Evolutionary conservation across 176 grass and related monocot genomes (phyloP).

Genomic region (Oryza australiensis): DNA sequence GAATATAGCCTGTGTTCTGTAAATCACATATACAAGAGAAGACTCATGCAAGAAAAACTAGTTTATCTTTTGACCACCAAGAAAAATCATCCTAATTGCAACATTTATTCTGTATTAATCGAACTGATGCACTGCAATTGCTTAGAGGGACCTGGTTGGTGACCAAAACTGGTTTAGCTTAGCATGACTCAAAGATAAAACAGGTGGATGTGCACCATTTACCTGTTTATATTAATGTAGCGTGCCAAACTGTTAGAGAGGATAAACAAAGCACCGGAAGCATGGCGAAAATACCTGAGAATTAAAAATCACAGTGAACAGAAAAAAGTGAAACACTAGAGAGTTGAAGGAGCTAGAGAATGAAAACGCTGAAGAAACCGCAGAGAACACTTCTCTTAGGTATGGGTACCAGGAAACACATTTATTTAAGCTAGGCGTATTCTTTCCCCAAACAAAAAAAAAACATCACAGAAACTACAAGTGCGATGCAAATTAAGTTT

Average conservation of each 20-base stretch:
- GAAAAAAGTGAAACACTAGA: not conserved
- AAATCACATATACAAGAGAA: conserved; percentile 3
- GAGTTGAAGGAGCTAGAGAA: not conserved
- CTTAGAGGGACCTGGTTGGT: not conserved
- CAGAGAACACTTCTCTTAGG: not conserved
- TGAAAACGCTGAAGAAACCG: not conserved
- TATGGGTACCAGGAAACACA: not conserved
- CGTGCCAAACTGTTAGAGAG: conserved; percentile 89
- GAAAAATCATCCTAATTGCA: not conserved
- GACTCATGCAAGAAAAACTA: not conserved
- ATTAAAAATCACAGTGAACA: conserved; percentile 7
- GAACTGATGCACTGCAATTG: not conserved
- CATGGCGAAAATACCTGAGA: conserved; percentile 96
- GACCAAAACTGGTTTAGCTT: conserved; percentile 6
- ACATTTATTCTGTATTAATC: conserved; percentile 5
- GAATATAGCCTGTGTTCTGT: not conserved
- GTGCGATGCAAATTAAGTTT: not conserved
- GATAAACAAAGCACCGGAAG: conserved; percentile 82
- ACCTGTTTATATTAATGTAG: conserved; percentile 98
- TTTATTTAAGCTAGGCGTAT: not conserved
- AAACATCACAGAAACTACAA: not conserved
- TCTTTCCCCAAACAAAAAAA: conserved; percentile 6
- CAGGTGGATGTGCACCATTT: conserved; percentile 5
- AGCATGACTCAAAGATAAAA: conserved; percentile 6
- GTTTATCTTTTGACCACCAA: not conserved